Evolutionary conservation across 2,329 filamentous ascomycete species (phyloP), one percentile per base, ranked within the genome.

Genomic region (Metarhizium humberi): DNA sequence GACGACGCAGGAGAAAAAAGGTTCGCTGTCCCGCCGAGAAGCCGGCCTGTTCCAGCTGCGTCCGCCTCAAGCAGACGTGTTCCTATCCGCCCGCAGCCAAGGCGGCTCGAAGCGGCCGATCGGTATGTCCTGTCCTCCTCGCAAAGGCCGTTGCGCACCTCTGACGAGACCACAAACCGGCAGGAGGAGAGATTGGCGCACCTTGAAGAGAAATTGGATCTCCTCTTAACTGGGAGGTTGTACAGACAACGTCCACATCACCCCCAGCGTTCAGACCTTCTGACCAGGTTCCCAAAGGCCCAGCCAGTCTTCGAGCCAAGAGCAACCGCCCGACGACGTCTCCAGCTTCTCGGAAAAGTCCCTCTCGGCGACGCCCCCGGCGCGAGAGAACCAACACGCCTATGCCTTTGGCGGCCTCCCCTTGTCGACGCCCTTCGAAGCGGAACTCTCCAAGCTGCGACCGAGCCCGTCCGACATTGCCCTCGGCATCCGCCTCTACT

Each of bases 1-100:
- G 40, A 42, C 38, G 8, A 51, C 49, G 6, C 56, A 68, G 75
- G 62, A 65, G 75, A 53, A 78, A 79, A 61, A 79, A 79, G 62
- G 78, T 73, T 2, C 72, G 77, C 38, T 79, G 77, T 61, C 77
- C 77, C 0, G 77, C 75, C 6, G 77, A 79, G 62, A 77, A 74
- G 60, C 77, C 77, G 5, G 69, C 73, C 1, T 79, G 77, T 56
- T 79, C 77, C 10, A 77, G 75, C 60, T 79, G 77, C 60, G 67
- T 73, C 11, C 73, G 77, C 16, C 67, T 79, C 8, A 73, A 72
- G 51, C 76, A 79, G 62, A 60, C 71, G 45, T 78, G 76, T 60
- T 71, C 73, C 11, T 78, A 78, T 62, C 66, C 74, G 16, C 63
- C 67, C 3, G 66, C 67, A 14, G 61, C 66, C 54, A 71, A 69